phyloP scores from a whole-genome alignment of 2,329 filamentous ascomycete species.

The Talaromyces sp. region DNA sequence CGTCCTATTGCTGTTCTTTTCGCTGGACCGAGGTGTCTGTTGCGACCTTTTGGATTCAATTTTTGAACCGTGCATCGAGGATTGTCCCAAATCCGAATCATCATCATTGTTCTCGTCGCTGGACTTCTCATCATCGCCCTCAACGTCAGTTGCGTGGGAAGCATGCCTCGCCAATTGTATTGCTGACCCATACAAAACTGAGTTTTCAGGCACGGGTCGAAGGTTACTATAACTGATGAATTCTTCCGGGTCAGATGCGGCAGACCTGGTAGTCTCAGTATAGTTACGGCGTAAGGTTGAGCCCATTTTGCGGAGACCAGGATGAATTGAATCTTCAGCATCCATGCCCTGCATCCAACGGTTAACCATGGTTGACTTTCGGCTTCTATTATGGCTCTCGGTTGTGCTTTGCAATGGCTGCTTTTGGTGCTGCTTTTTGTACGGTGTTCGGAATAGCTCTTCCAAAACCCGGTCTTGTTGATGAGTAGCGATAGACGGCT shows the following conservation, averaged over 20 bases:
- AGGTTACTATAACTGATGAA: constrained; percentile 26
- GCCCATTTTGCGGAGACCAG: constrained; percentile 37
- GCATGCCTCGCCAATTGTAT: constrained; percentile 36
- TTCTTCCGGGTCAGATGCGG: constrained; percentile 53
- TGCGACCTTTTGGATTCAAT: constrained; percentile 15
- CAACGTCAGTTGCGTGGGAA: constrained; percentile 67
- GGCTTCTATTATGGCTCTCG: constrained; percentile 55
- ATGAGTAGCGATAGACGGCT: constrained; percentile 81
- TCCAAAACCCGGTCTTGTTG: constrained; percentile 87
- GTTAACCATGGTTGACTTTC: constrained; percentile 75
- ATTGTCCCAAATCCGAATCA: constrained; percentile 24
- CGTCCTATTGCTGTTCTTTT: constrained; percentile 19
- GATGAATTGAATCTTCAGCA: constrained; percentile 55
- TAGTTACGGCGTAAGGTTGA: constrained; percentile 45
- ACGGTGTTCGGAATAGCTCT: constrained; percentile 77
- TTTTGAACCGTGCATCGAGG: constrained; percentile 12
- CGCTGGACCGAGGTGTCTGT: constrained; percentile 11
- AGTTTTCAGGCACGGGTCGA: constrained; percentile 32
- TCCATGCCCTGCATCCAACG: constrained; percentile 79
- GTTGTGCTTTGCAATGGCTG: constrained; percentile 56
- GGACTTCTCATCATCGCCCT: constrained; percentile 84
- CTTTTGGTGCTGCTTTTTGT: no score
- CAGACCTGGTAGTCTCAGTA: constrained; percentile 48
- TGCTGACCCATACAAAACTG: constrained; percentile 20
- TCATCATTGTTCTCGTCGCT: constrained; percentile 68